Conservation (phyloP, 2,329 filamentous ascomycete genomes). For the Exophiala oligosperma region DNA sequence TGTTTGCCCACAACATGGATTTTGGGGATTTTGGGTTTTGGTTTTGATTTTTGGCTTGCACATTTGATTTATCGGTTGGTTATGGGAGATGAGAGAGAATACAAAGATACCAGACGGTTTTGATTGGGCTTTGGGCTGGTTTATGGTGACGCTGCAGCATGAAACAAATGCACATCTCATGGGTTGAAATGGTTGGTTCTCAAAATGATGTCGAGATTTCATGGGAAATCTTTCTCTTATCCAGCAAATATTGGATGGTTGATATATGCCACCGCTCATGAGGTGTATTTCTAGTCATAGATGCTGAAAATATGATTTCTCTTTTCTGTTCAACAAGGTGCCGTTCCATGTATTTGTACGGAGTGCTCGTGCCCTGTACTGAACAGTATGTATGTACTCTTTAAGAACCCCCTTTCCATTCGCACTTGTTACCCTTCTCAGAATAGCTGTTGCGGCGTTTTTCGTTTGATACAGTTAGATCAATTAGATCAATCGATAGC, state of each 20-base stretch:
- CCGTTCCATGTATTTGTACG: too few relatives aligned
- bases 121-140: constrained; percentile 15
- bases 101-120: constrained; percentile 24
- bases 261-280: constrained; percentile 20
- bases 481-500: background rate
- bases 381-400: too few relatives aligned
- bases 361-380: too few relatives aligned
- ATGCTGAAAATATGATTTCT: constrained; percentile 20
- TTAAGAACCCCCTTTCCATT: too few relatives aligned
- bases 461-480: too few relatives aligned
- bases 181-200: constrained; percentile 19
- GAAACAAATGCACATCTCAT: constrained; percentile 23
- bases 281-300: constrained; percentile 28
- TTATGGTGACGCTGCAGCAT: constrained; percentile 17
- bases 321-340: background rate
- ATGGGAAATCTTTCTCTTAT: constrained; percentile 4
- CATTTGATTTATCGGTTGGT: constrained; percentile 11
- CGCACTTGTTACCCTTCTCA: too few relatives aligned
- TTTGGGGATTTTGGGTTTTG: constrained; percentile 13
- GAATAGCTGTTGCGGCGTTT: too few relatives aligned
- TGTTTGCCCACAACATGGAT: constrained; percentile 12
- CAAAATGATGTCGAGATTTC: constrained; percentile 18
- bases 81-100: constrained; percentile 19
- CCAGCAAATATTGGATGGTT: constrained; percentile 16
- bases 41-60: constrained; percentile 8